A percentile compares a stretch with the other conserved stretches of the same genome.
Evolutionary conservation across 2,329 filamentous ascomycete species (phyloP).

Genomic region (Truncatella angustata): DNA sequence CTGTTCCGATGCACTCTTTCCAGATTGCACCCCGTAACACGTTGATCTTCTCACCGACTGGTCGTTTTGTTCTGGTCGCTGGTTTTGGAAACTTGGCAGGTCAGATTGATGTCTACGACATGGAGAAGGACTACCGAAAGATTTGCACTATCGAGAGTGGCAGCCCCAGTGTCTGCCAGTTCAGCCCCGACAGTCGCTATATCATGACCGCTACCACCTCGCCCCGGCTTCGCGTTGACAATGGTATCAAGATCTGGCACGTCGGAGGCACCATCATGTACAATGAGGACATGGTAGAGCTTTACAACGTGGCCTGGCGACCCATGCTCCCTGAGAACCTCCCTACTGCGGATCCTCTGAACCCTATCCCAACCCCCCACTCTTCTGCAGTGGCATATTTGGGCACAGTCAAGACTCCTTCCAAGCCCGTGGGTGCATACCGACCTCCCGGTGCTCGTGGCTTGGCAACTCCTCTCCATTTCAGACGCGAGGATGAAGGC

Average conservation of each 20-base stretch:
- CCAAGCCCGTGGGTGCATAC: slow-evolving; percentile 96
- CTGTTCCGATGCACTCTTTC: slow-evolving; percentile 80
- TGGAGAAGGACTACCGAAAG: slow-evolving; percentile 91
- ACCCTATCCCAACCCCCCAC: slow-evolving; percentile 74
- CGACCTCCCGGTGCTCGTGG: slow-evolving; percentile 92
- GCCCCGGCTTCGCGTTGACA: slow-evolving; percentile 91
- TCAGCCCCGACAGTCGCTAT: slow-evolving; percentile 94
- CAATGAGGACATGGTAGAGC: slow-evolving; percentile 88
- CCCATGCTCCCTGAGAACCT: slow-evolving; percentile 65
- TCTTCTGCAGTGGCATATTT: slow-evolving; percentile 79
- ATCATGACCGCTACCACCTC: slow-evolving; percentile 98
- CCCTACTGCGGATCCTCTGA: slow-evolving; percentile 66
- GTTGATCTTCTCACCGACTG: slow-evolving; percentile 89
- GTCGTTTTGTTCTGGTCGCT: slow-evolving; percentile 88
- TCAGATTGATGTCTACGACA: slow-evolving; percentile 96
- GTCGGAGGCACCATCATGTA: slow-evolving; percentile 88
- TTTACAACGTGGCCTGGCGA: slow-evolving; percentile 89
- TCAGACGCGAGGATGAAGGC: slow-evolving; percentile 96
- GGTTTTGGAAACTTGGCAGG: slow-evolving; percentile 97
- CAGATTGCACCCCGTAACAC: slow-evolving; percentile 88
- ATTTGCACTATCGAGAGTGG: slow-evolving; percentile 91
- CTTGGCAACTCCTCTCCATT: slow-evolving; percentile 82
- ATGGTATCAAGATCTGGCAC: slow-evolving; percentile 94
- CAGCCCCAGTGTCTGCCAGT: slow-evolving; percentile 94
- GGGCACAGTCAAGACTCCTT: slow-evolving; percentile 85